A percentile compares a stretch with the other conserved stretches of the same genome.
These are phyloP conservation scores for Grifola frondosa DNA, from an alignment of 1,284 basidiomycete species.

Conservation along the genomic window DNA sequence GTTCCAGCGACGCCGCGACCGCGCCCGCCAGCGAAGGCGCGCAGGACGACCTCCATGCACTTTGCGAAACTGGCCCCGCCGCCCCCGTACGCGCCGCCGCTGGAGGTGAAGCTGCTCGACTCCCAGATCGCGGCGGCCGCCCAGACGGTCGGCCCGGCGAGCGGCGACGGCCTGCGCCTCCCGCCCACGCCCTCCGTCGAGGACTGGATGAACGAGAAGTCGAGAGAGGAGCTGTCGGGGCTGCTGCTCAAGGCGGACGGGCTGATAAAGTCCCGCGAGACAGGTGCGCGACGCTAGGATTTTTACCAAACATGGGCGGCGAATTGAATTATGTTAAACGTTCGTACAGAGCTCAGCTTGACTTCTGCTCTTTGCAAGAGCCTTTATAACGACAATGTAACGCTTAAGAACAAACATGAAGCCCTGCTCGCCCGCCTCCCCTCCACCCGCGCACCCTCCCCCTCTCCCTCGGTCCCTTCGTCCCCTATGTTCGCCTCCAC, in stretches of 20 bases:
- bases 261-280: constrained; percentile 74
- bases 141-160: constrained; percentile 21
- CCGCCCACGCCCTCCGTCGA: constrained; percentile 25
- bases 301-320: too few relatives aligned
- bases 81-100: constrained; percentile 48
- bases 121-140: constrained; percentile 39
- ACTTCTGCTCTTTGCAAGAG: constrained; percentile 69
- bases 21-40: constrained; percentile 57
- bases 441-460: constrained; percentile 26
- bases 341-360: constrained; percentile 60
- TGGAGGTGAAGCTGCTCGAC: constrained; percentile 35
- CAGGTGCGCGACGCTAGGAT: constrained; percentile 60
- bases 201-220: constrained; percentile 59
- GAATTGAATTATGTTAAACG: too few relatives aligned
- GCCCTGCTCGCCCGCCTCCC: constrained; percentile 64
- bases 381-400: constrained; percentile 66
- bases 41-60: constrained; percentile 42
- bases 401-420: constrained; percentile 68
- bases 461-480: constrained; percentile 22
- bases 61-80: constrained; percentile 45
- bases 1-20: constrained; percentile 49
- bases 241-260: constrained; percentile 67
- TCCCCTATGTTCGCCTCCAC: constrained; percentile 18
- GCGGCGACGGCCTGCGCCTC: constrained; percentile 14
- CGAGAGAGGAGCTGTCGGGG: constrained; percentile 69